These are phyloP conservation scores for Pholiota adiposa DNA, from an alignment of 1,284 basidiomycete genomes.

Conservation along the genomic window DNA sequence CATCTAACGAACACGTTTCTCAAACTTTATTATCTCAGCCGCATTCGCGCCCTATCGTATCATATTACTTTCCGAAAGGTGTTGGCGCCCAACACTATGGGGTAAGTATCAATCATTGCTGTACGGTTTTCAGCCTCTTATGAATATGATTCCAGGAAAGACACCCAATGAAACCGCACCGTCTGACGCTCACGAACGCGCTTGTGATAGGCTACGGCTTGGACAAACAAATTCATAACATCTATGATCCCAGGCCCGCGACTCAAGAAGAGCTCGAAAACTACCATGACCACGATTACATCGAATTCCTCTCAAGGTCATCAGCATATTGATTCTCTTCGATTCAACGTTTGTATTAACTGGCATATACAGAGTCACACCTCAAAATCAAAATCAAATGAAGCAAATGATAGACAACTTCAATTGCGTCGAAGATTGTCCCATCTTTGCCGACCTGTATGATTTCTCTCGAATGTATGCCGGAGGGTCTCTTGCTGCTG, in stretches of 20 bases:
- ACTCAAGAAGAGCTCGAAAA: slow-evolving; percentile 88
- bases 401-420: slow-evolving; percentile 78
- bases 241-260: slow-evolving; percentile 89
- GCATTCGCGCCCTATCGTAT: slow-evolving; percentile 87
- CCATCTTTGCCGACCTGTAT: slow-evolving; percentile 91
- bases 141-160: slow-evolving; percentile 65
- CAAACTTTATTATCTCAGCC: slow-evolving; percentile 47
- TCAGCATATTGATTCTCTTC: slow-evolving; percentile 23
- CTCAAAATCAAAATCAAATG: slow-evolving; percentile 77
- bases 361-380: slow-evolving; percentile 69
- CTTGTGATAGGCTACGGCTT: slow-evolving; percentile 96
- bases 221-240: slow-evolving; percentile 92
- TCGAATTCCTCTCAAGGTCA: slow-evolving; percentile 91
- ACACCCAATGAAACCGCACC: slow-evolving; percentile 98
- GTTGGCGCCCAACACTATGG: slow-evolving; percentile 97
- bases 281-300: slow-evolving; percentile 95
- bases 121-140: background rate
- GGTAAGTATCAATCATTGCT: slow-evolving; percentile 49
- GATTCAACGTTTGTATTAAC: slow-evolving; percentile 1
- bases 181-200: slow-evolving; percentile 93
- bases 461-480: slow-evolving; percentile 93
- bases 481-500: slow-evolving; percentile 89
- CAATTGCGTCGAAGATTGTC: slow-evolving; percentile 95
- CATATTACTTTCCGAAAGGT: slow-evolving; percentile 94
- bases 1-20: slow-evolving; percentile 14